Percentiles rank a stretch among this genome's conserved stretches.
Conservation (phyloP, 441 rosid genomes). For the Syzygium malaccense region DNA sequence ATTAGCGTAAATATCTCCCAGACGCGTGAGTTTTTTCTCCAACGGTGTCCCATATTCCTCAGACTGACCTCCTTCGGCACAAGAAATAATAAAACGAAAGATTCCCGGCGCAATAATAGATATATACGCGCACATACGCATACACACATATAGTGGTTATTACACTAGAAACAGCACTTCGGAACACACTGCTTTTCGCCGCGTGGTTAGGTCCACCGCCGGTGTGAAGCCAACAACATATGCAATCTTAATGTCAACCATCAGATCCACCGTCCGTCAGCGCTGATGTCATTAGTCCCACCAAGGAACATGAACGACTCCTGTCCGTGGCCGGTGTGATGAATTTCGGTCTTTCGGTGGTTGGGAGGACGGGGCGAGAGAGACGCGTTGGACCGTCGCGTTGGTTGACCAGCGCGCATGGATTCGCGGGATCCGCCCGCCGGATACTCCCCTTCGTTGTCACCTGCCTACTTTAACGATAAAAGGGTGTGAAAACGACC, state of each 20-base stretch:
- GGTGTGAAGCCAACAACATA: background rate
- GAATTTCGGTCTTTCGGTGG: background rate
- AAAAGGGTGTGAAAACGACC: background rate
- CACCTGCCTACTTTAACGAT: background rate
- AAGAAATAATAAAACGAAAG: background rate
- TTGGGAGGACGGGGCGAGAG: background rate
- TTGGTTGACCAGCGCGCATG: background rate
- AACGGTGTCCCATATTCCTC: background rate
- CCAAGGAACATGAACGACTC: background rate
- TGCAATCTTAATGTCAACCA: background rate
- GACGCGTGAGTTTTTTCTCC: background rate
- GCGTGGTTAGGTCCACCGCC: background rate
- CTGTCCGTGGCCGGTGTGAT: background rate
- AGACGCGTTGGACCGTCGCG: background rate
- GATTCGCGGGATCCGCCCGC: background rate
- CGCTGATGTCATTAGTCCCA: background rate
- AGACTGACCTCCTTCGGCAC: background rate
- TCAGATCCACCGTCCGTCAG: background rate
- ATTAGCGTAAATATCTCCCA: background rate
- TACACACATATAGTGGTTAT: background rate
- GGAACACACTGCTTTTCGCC: background rate
- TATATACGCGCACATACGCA: no score
- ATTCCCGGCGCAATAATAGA: background rate
- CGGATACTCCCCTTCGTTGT: background rate
- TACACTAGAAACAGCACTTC: background rate